These are phyloP conservation scores for Sordariomycetes sp. DNA, from an alignment of 2,329 filamentous ascomycete genomes.

Conservation along the genomic window DNA sequence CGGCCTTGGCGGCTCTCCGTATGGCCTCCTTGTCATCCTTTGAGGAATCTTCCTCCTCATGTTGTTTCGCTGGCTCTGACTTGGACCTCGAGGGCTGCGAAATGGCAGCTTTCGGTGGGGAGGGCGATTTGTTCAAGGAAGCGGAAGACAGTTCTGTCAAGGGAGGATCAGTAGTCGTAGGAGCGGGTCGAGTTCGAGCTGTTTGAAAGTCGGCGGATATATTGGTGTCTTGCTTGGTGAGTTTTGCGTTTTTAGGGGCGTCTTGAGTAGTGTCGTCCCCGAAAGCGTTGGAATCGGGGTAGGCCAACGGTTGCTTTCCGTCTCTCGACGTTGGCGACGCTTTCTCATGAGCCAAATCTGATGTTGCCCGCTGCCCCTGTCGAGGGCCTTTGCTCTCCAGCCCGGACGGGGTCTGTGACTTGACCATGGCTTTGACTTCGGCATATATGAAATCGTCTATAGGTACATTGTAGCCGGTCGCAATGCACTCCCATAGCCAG, in stretches of 20 bases:
- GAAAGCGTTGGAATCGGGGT: slow-evolving; percentile 31
- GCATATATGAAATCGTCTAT: slow-evolving; percentile 37
- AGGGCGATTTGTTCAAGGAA: slow-evolving; percentile 30
- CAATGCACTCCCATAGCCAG: slow-evolving; percentile 81
- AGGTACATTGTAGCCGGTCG: slow-evolving; percentile 38
- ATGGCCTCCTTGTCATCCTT: slow-evolving; percentile 7
- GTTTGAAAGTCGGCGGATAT: slow-evolving; percentile 30
- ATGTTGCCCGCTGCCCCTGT: slow-evolving; percentile 6
- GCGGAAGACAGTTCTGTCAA: slow-evolving; percentile 31
- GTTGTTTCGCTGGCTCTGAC: slow-evolving; percentile 17
- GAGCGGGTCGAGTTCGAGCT: slow-evolving; percentile 25
- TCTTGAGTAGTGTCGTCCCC: slow-evolving; percentile 17
- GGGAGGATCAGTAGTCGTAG: slow-evolving; percentile 18
- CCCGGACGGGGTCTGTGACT: no score
- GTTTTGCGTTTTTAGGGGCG: slow-evolving; percentile 3
- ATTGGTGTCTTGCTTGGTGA: slow-evolving; percentile 8
- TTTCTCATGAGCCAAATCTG: background rate
- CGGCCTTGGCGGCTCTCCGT: slow-evolving; percentile 14
- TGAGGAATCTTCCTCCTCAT: slow-evolving; percentile 4
- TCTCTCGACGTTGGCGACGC: no score
- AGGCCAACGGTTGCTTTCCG: no score
- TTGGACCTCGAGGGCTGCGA: slow-evolving; percentile 15
- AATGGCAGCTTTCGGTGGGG: slow-evolving; percentile 22
- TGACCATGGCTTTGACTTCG: slow-evolving; percentile 24
- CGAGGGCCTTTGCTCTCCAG: slow-evolving; percentile 8